Evolutionary conservation across 2,329 filamentous ascomycete genomes (phyloP), one percentile per base, ranked within the genome.

Genomic region (Aspergillus pseudoglaucus): DNA sequence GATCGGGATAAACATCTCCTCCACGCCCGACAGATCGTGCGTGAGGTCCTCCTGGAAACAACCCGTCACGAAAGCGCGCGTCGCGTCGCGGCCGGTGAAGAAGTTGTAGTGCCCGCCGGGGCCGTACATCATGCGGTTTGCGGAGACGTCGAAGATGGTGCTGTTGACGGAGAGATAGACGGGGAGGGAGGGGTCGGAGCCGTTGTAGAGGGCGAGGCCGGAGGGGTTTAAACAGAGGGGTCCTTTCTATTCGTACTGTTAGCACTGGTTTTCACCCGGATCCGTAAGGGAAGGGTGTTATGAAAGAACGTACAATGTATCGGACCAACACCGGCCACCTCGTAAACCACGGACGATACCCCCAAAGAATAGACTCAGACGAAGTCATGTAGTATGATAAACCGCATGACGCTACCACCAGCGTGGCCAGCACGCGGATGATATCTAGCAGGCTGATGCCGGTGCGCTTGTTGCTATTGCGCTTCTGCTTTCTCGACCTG

Each of bases 41-140:
- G 84, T 93, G 27, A 84, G 75, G 74, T 98, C 93, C 54, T 89
- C 85, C 35, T 81, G 74, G 72, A 98, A 98, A 69, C 93, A 98
- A 15, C 88, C 89, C 2, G 93, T 97, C 8, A 98, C 83, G 68
- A 90, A 98, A 17, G 85, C 89, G 43, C 93, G 85, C 12, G 87
- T 83, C 30, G 91, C 90, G 69, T 98, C 93, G 53, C 79, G 78
- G 51, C 91, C 93, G 0, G 90, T 82, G 68, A 98, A 95, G 71
- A 86, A 84, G 61, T 84, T 78, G 75, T 98, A 98, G 33, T 82
- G 83, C 4, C 90, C 93, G 23, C 89, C 90, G 0, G 90, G 85
- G 0, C 88, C 88, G 73, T 93, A 93, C 50, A 72, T 67, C 17
- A 75, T 49, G 59, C 76, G 73, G 33, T 75, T 76, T 6, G 75